Conservation (phyloP, 2,329 filamentous ascomycete genomes). For the Fusarium longipes region DNA sequence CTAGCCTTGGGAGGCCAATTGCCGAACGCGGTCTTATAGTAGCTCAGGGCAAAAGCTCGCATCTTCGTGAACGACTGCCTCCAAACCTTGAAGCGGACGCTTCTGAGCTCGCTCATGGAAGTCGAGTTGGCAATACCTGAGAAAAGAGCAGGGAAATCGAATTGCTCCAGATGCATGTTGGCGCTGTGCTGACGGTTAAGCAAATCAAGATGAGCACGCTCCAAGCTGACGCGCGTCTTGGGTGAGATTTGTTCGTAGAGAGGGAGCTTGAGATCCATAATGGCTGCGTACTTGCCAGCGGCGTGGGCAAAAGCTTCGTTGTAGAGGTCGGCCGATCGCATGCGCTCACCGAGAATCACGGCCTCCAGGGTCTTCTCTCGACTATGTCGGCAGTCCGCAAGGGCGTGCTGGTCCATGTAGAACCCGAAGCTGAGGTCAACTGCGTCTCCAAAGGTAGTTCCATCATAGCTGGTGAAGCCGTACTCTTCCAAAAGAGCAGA, state of each 20-base stretch:
- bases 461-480: conserved; percentile 66
- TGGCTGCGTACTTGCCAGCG: conserved; percentile 84
- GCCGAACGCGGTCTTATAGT: conserved; percentile 70
- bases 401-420: conserved; percentile 79
- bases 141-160: conserved; percentile 92
- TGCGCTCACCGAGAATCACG: conserved; percentile 86
- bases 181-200: conserved; percentile 76
- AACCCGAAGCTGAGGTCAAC: conserved; percentile 74
- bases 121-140: conserved; percentile 88
- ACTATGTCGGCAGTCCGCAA: conserved; percentile 84
- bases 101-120: conserved; percentile 78
- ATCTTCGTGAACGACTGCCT: conserved; percentile 78
- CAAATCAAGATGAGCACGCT: conserved; percentile 84
- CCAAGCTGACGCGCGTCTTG: conserved; percentile 81
- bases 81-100: conserved; percentile 88
- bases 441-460: conserved; percentile 68
- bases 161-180: conserved; percentile 80
- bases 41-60: conserved; percentile 76
- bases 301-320: conserved; percentile 93
- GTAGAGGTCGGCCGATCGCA: conserved; percentile 85
- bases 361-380: conserved; percentile 91
- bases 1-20: conserved; percentile 92
- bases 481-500: conserved; percentile 66
- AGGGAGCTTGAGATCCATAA: conserved; percentile 72
- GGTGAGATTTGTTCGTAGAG: conserved; percentile 77